phyloP scores from a whole-genome alignment of 257 asterid species.

The Datura wrightii region DNA sequence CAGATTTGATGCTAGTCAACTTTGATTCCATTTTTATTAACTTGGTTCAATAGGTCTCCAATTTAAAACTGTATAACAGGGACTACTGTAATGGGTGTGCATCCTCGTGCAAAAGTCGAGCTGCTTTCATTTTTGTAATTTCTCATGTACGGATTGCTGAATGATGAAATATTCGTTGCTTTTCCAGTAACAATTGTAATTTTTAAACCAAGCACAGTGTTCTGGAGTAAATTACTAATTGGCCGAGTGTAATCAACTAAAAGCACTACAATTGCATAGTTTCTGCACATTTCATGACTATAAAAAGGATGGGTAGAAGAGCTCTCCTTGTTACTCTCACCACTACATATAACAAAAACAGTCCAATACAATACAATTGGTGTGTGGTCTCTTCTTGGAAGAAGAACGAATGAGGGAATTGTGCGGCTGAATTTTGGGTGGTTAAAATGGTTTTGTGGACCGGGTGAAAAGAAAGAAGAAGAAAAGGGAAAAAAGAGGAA shows the following conservation, averaged over 20 bases:
- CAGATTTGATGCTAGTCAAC: background rate
- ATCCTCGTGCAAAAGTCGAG: background rate
- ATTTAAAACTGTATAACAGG: no score
- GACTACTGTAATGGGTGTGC: background rate
- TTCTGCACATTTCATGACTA: background rate
- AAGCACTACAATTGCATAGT: background rate
- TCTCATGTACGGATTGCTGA: background rate
- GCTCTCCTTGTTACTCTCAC: constrained; percentile 27
- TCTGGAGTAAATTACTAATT: background rate
- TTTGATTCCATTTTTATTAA: background rate
- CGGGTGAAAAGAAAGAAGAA: constrained; percentile 8
- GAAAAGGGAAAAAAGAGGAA: constrained; percentile 5
- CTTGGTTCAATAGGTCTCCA: background rate
- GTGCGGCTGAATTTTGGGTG: constrained; percentile 2
- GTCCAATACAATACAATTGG: constrained; percentile 31
- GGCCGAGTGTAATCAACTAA: background rate
- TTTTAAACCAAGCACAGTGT: background rate
- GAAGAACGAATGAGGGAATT: constrained; percentile 18
- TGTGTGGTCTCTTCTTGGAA: constrained; percentile 29
- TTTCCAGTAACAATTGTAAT: background rate
- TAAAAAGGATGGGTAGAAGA: background rate
- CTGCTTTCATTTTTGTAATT: background rate
- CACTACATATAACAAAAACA: constrained; percentile 26
- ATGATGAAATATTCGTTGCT: background rate
- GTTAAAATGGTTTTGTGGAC: constrained; percentile 1